Evolutionary conservation across 495 filamentous ascomycete genomes (phyloP).

Genomic region (Aspergillus baeticus): DNA sequence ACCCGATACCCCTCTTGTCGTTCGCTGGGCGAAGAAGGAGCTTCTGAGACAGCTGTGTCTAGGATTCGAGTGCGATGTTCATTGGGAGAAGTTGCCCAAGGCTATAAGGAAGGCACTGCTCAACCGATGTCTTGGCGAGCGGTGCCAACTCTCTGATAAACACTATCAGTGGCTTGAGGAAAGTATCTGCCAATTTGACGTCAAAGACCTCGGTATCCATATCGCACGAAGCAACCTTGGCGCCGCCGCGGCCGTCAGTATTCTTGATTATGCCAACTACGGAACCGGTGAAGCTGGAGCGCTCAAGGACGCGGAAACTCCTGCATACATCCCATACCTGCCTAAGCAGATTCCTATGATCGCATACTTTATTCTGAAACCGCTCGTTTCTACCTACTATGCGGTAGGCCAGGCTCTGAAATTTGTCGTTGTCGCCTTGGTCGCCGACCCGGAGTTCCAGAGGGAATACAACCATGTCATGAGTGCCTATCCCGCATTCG

Average conservation of each 20-base stretch:
- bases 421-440: constrained; percentile 51
- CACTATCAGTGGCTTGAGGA: constrained; percentile 35
- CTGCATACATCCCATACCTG: constrained; percentile 33
- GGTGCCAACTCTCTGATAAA: constrained; percentile 24
- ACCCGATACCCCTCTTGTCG: constrained; percentile 28
- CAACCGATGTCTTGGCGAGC: constrained; percentile 37
- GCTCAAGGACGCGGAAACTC: constrained; percentile 29
- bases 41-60: constrained; percentile 42
- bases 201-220: constrained; percentile 32
- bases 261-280: constrained; percentile 39
- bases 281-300: constrained; percentile 32
- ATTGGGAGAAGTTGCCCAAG: constrained; percentile 42
- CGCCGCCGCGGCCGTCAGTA: constrained; percentile 36
- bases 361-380: constrained; percentile 27
- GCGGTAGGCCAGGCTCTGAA: constrained; percentile 44
- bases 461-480: constrained; percentile 54
- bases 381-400: constrained; percentile 39
- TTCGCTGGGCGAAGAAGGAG: constrained; percentile 45
- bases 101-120: constrained; percentile 35
- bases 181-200: constrained; percentile 39
- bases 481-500: constrained; percentile 24
- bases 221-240: constrained; percentile 43
- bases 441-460: constrained; percentile 60
- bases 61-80: constrained; percentile 39
- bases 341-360: constrained; percentile 25